Evolutionary conservation across 345 rosid species (phyloP).

Genomic region (Lepidium africanum): DNA sequence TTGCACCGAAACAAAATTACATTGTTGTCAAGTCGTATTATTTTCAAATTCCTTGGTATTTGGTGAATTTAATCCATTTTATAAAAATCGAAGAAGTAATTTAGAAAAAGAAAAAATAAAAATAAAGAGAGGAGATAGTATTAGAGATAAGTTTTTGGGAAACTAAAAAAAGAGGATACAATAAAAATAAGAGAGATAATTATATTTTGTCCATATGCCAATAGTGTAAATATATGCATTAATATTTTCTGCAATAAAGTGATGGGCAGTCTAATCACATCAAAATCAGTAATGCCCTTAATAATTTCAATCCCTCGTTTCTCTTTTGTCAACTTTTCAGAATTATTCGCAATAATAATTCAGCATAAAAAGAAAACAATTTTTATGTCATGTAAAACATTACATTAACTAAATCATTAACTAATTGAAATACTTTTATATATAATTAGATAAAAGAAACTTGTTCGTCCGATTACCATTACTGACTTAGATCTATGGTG

Average conservation of each 20-base stretch:
- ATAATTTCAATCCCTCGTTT: conserved; percentile 27
- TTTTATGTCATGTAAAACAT: not conserved
- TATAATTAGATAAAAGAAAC: too few relatives aligned
- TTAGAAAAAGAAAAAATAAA: not conserved
- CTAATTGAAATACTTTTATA: not conserved
- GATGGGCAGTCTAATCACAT: conserved; percentile 48
- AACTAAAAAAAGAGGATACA: conserved; percentile 18
- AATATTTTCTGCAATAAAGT: conserved; percentile 35
- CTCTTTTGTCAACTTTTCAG: conserved; percentile 15
- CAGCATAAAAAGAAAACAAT: too few relatives aligned
- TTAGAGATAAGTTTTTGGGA: conserved; percentile 31
- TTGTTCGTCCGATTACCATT: too few relatives aligned
- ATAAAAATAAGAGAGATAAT: conserved; percentile 20
- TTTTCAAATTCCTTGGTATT: too few relatives aligned
- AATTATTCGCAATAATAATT: not conserved
- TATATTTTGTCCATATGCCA: conserved; percentile 26
- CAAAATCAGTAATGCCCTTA: conserved; percentile 38
- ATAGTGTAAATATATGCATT: conserved; percentile 19
- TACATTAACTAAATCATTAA: not conserved
- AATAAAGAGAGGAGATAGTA: not conserved
- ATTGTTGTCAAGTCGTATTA: not conserved
- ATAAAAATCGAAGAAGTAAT: not conserved
- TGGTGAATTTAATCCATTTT: not conserved
- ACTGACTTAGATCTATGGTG: conserved; percentile 3
- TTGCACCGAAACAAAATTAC: too few relatives aligned